phyloP scores from a whole-genome alignment of 169 alveolate species.

The Cardiosporidium cionae region DNA sequence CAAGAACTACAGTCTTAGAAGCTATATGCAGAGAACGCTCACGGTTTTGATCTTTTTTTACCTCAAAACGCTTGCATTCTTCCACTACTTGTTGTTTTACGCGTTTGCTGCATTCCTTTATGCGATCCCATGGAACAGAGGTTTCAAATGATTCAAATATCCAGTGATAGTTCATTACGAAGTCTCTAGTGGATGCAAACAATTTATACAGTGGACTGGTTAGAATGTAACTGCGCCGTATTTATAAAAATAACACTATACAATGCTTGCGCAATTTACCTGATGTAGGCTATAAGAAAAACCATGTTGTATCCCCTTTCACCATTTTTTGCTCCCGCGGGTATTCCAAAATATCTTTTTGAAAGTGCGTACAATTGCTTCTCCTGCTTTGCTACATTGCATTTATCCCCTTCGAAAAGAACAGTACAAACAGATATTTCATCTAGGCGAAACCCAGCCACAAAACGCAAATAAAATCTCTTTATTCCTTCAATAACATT shows the following conservation, averaged over 20 bases:
- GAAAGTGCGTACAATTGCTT: neutral
- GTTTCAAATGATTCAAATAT: neutral
- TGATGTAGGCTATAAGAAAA: neutral
- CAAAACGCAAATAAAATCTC: constrained; percentile 47
- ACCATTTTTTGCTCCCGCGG: neutral
- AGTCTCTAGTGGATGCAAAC: neutral
- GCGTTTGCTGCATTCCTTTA: constrained; percentile 25
- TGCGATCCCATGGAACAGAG: constrained; percentile 18
- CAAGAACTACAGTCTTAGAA: too few species aligned
- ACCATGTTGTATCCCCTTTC: constrained; percentile 2
- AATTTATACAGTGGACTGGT: neutral
- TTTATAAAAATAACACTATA: too few species aligned
- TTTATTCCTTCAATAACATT: constrained; percentile 46
- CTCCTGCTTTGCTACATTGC: constrained; percentile 14
- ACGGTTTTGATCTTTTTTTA: too few species aligned
- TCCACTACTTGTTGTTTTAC: constrained; percentile 34
- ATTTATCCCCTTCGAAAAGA: constrained; percentile 55
- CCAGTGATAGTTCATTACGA: neutral
- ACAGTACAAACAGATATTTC: constrained; percentile 53
- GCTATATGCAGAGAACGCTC: too few species aligned
- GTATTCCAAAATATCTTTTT: neutral
- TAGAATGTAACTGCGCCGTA: too few species aligned
- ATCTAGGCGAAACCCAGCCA: constrained; percentile 54
- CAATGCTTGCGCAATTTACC: too few species aligned
- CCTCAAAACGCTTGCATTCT: constrained; percentile 45